Base-by-base conservation (phyloP, 2,329 filamentous ascomycete species). In the Ascochyta clinopodiicola region DNA sequence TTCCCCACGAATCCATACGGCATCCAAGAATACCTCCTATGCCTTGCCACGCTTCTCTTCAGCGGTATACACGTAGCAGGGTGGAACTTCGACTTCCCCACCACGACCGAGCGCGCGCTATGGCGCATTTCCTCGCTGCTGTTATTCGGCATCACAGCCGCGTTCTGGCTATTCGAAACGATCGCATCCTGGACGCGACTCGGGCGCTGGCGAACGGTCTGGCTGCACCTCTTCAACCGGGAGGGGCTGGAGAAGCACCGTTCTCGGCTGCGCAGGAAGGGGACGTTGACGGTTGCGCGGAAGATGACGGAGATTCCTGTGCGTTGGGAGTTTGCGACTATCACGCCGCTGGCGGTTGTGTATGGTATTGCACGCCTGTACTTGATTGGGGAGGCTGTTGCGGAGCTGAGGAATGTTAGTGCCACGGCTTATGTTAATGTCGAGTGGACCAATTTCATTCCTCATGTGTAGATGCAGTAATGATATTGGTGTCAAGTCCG, bases 361-460 rank as follows among this genome's bases (percentile, higher is more conserved):
- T 68, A 66, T 40, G 59, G 59, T 7, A 31, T 66, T 19, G 63
- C 59, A 1, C 46, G 62, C 19, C 17, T 63, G 2, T 63, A 63
- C 44, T 34, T 68, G 27, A 51, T 68, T 36, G 60, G 19, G 15
- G 59, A 65, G 37, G 59, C 60, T 4, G 62, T 66, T 44, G 57
- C 59, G 2, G 63, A 64, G 40, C 32, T 66, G 47, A 59, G 62
- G 24, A 51, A 61, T 22, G 37, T 54, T 8, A 58, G 42, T 21
- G 56, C 47, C 2, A 58, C 48, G 29, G 65, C 63, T 1, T 68
- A 61, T 43, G 39, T 61, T 1, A 65, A 62, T 37, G 60, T 66
- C 21, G 62, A 65, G 35, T 65, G 62, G 62, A 62, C 60, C 0
- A 24, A 63, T 3, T 66, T 66, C 22, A 49, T 68, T 39, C 63